Conservation (phyloP, 2,329 filamentous ascomycete genomes). For the Penicillium sp. region DNA sequence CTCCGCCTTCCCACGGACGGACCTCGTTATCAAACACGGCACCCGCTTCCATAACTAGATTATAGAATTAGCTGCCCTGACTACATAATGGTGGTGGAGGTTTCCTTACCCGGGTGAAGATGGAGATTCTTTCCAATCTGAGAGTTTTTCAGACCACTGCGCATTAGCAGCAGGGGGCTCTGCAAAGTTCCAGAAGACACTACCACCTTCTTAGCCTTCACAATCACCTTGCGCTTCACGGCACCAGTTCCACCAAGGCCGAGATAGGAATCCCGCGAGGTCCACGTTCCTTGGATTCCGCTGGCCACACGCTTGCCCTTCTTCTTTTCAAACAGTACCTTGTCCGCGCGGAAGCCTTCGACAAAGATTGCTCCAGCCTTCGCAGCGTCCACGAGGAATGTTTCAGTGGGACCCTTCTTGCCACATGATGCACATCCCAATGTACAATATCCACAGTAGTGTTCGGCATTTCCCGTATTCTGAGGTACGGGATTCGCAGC, state of each 20-base stretch:
- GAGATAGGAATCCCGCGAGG: slow-evolving; percentile 61
- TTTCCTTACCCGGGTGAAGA: slow-evolving; percentile 66
- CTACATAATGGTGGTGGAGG: slow-evolving; percentile 27
- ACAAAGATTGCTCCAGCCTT: slow-evolving; percentile 73
- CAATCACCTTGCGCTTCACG: slow-evolving; percentile 58
- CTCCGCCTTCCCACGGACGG: slow-evolving; percentile 69
- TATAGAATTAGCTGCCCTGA: neutral
- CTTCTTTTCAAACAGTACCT: slow-evolving; percentile 57
- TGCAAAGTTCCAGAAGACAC: slow-evolving; percentile 72
- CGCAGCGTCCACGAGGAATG: slow-evolving; percentile 75
- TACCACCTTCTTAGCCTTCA: slow-evolving; percentile 77
- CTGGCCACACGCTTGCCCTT: slow-evolving; percentile 56
- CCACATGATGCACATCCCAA: slow-evolving; percentile 59
- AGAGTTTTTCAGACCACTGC: slow-evolving; percentile 73
- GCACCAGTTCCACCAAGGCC: slow-evolving; percentile 51
- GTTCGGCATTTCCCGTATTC: slow-evolving; percentile 68
- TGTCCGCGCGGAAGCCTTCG: slow-evolving; percentile 71
- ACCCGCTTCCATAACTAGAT: slow-evolving; percentile 37
- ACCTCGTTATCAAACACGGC: slow-evolving; percentile 67
- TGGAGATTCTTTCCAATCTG: slow-evolving; percentile 79
- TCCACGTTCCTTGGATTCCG: slow-evolving; percentile 73
- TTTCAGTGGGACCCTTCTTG: slow-evolving; percentile 74
- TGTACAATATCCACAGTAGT: slow-evolving; percentile 67
- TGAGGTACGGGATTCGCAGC: slow-evolving; percentile 65
- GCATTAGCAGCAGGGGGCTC: slow-evolving; percentile 69